phyloP scores from a whole-genome alignment of 164 flowering plant species.

The Euptelea pleiosperma region DNA sequence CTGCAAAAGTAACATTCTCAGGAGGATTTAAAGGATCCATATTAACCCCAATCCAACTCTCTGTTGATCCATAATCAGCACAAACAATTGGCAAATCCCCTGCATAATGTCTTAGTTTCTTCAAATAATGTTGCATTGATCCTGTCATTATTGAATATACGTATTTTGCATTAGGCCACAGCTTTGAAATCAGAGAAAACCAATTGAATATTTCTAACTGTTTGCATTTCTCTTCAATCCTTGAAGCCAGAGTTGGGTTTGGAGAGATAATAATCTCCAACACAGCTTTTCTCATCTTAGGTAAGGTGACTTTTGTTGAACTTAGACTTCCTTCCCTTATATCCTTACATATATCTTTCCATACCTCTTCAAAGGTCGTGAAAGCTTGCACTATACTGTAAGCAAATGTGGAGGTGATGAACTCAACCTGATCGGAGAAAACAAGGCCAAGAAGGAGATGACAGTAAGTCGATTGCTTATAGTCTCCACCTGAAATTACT shows the following conservation, averaged over 20 bases:
- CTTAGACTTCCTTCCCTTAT: slow-evolving; percentile 55
- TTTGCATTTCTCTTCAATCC: slow-evolving; percentile 40
- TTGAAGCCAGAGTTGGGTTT: slow-evolving; percentile 43
- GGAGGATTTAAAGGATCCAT: slow-evolving; percentile 64
- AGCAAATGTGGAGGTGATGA: slow-evolving; percentile 79
- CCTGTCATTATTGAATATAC: slow-evolving; percentile 86
- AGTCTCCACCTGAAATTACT: slow-evolving; percentile 70
- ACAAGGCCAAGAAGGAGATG: slow-evolving; percentile 81
- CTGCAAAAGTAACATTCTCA: slow-evolving; percentile 69
- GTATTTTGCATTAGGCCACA: slow-evolving; percentile 86
- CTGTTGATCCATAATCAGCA: slow-evolving; percentile 92
- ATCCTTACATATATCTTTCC: slow-evolving; percentile 65
- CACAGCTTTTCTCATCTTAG: slow-evolving; percentile 46
- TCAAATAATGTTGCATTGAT: slow-evolving; percentile 72
- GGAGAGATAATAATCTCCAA: slow-evolving; percentile 36
- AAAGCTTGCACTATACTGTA: slow-evolving; percentile 73
- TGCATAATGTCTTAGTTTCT: slow-evolving; percentile 71
- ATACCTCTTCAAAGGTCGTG: slow-evolving; percentile 52
- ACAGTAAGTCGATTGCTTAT: slow-evolving; percentile 72
- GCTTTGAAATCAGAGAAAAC: slow-evolving; percentile 52
- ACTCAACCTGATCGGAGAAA: slow-evolving; percentile 54
- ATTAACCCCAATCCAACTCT: slow-evolving; percentile 92
- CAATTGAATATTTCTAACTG: slow-evolving; percentile 41
- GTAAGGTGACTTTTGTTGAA: slow-evolving; percentile 44
- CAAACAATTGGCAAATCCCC: slow-evolving; percentile 67